Conservation (phyloP, 169 alveolate genomes). For the Plasmodium ovale region DNA sequence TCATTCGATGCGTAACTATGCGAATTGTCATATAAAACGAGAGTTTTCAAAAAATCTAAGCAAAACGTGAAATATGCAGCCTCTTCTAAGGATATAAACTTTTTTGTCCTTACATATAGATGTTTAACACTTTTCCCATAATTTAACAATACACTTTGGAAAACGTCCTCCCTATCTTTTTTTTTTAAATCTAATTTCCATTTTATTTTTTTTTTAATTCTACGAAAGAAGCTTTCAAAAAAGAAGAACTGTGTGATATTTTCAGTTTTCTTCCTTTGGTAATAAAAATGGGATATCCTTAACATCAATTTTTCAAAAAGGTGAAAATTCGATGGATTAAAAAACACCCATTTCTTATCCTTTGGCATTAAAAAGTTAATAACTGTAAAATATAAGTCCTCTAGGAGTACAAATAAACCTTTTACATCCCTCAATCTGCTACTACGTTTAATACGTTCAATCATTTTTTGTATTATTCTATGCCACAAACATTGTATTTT, state of each 20-base stretch:
- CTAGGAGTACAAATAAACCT: constrained; percentile 6
- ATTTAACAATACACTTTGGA: neutral
- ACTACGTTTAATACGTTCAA: constrained; percentile 7
- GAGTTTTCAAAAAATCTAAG: constrained; percentile 33
- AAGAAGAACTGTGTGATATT: constrained; percentile 16
- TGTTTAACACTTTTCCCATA: neutral
- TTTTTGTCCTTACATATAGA: neutral
- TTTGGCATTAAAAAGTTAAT: constrained; percentile 41
- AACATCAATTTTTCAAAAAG: constrained; percentile 30
- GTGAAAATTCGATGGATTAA: constrained; percentile 26
- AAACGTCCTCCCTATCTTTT: neutral
- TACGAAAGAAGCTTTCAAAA: constrained; percentile 25
- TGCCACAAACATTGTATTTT: neutral
- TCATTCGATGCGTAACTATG: neutral
- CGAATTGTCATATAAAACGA: constrained; percentile 10
- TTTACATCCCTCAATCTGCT: neutral
- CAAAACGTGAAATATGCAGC: constrained; percentile 37
- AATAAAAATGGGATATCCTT: constrained; percentile 37
- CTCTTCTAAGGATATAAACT: constrained; percentile 13
- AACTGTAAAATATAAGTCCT: constrained; percentile 25
- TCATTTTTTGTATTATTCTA: neutral
- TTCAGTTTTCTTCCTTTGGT: constrained; percentile 6
- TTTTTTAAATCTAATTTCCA: neutral
- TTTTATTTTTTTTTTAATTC: constrained; percentile 35
- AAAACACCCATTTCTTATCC: neutral